Conservation (phyloP, 176 grass and related monocot genomes). For the Triticum turgidum region DNA sequence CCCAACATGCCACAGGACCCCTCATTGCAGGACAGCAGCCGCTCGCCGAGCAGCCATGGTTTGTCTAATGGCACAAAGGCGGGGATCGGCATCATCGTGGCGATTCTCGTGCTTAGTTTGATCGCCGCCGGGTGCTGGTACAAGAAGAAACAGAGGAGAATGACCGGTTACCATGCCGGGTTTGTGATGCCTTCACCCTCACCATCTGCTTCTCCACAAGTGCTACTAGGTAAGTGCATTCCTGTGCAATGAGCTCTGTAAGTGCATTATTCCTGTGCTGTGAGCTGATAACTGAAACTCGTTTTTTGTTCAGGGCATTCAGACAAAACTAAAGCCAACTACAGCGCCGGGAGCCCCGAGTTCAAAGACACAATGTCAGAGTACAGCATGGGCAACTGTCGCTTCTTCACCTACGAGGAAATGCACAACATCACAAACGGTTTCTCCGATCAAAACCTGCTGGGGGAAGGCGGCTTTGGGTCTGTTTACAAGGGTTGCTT, state of each 20-base stretch:
- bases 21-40: background rate
- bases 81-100: conserved; percentile 39
- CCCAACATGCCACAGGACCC: conserved; percentile 19
- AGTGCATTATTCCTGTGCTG: background rate
- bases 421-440: conserved; percentile 76
- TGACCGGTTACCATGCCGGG: conserved; percentile 59
- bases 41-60: background rate
- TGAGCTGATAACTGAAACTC: conserved; percentile 9
- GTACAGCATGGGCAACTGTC: conserved; percentile 60
- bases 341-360: conserved; percentile 47
- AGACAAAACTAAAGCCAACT: conserved; percentile 37
- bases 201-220: conserved; percentile 45
- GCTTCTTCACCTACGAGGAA: conserved; percentile 68
- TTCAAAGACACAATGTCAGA: conserved; percentile 59
- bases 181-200: conserved; percentile 81
- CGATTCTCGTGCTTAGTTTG: conserved; percentile 62
- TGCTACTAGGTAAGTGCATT: conserved; percentile 49
- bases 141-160: conserved; percentile 65
- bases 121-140: conserved; percentile 55
- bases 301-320: conserved; percentile 35
- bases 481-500: conserved; percentile 88
- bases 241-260: background rate
- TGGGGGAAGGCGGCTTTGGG: conserved; percentile 96
- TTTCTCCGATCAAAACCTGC: conserved; percentile 72
- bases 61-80: conserved; percentile 38